Evolutionary conservation across 2,329 filamentous ascomycete genomes (phyloP).

Genomic region (Colletotrichum phormii): DNA sequence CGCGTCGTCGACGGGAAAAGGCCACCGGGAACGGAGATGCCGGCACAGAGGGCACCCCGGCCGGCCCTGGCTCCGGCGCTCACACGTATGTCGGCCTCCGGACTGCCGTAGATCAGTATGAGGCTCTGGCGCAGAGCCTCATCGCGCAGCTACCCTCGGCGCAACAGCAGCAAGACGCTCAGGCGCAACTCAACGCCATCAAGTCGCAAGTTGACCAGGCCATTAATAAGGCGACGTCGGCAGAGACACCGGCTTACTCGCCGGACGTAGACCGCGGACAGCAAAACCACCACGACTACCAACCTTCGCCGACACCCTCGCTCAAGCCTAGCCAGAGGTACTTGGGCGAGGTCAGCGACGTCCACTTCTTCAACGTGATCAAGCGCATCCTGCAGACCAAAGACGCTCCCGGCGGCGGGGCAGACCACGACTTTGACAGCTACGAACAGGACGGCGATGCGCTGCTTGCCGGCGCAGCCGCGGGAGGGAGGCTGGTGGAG

Average conservation of each 20-base stretch:
- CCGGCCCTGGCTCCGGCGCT: too few species aligned
- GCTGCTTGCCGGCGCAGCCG: slow-evolving; percentile 24
- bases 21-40: neutral
- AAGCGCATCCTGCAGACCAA: slow-evolving; percentile 41
- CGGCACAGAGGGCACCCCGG: too few species aligned
- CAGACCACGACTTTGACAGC: slow-evolving; percentile 40
- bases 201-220: neutral
- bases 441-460: slow-evolving; percentile 40
- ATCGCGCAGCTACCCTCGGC: neutral
- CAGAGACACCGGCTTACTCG: neutral
- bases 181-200: neutral
- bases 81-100: neutral
- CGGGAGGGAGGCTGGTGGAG: slow-evolving; percentile 3
- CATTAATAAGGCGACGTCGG: neutral
- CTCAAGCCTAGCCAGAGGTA: slow-evolving; percentile 41
- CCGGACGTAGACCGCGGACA: neutral
- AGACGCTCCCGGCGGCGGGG: neutral
- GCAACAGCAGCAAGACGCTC: neutral
- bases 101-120: neutral
- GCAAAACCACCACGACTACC: neutral
- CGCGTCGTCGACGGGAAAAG: neutral
- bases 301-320: neutral
- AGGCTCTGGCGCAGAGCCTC: neutral
- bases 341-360: slow-evolving; percentile 51
- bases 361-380: slow-evolving; percentile 50